Conservation (phyloP, 257 asterid species). For the Solanum clarkiae region DNA sequence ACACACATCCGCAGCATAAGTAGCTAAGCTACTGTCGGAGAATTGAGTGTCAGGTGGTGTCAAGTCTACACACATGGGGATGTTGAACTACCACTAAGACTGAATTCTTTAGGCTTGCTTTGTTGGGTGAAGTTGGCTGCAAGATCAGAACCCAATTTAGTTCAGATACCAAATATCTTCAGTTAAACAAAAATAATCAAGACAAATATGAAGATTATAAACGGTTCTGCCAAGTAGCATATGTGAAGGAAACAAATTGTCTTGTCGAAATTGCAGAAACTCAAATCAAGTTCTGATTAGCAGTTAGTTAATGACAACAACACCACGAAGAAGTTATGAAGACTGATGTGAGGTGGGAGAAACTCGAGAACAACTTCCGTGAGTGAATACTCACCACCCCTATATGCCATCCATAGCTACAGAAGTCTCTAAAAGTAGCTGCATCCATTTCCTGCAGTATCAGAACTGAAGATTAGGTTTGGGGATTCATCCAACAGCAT, state of each 20-base stretch:
- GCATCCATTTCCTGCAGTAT: slow-evolving; percentile 80
- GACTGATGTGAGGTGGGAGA: neutral
- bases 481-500: neutral
- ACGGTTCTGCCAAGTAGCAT: neutral
- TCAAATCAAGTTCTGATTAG: neutral
- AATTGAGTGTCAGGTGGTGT: slow-evolving; percentile 8
- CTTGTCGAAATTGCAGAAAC: neutral
- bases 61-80: slow-evolving; percentile 26
- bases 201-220: neutral
- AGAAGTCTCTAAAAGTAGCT: slow-evolving; percentile 48
- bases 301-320: neutral
- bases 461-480: neutral
- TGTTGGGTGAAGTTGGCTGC: slow-evolving; percentile 50
- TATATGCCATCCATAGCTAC: slow-evolving; percentile 70
- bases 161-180: neutral
- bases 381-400: slow-evolving; percentile 52
- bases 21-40: neutral
- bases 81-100: slow-evolving; percentile 68
- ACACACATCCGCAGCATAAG: neutral
- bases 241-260: neutral
- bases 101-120: slow-evolving; percentile 37
- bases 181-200: neutral
- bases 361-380: neutral
- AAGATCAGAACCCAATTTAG: neutral
- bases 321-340: neutral